Evolutionary conservation across 1,139 yeast genomes (phyloP), one percentile per base, ranked within the genome.

Genomic region (Suhomyces atakaporum): DNA sequence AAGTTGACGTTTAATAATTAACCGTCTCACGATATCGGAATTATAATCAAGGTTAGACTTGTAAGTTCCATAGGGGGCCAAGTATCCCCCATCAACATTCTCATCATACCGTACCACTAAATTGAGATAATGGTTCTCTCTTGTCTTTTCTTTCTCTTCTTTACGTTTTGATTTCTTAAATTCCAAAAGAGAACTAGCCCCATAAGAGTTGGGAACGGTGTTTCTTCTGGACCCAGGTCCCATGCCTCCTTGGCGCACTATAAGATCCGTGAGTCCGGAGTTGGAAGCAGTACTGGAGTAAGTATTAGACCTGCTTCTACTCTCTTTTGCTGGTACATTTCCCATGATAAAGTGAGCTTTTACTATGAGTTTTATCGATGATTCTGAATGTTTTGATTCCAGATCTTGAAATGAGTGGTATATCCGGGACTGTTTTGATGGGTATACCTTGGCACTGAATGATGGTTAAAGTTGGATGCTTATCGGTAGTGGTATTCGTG

Each of bases 41-140:
- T 83, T 77, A 62, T 79, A 92, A 56, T 86, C 96, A 43, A 86
- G 72, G 38, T 84, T 79, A 41, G 83, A 71, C 47, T 75, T 77
- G 60, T 90, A 90, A 21, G 88, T 86, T 2, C 96, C 97, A 60
- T 75, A 87, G 0, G 97, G 96, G 1, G 95, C 96, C 45, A 84
- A 60, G 51, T 62, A 84, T 0, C 92, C 94, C 10, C 94, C 94
- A 59, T 84, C 92, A 9, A 84, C 88, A 39, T 65, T 74, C 50
- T 83, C 88, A 25, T 68, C 68, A 49, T 58, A 73, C 43, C 73
- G 67, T 2, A 83, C 87, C 23, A 84, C 63, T 39, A 84, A 62
- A 25, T 79, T 73, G 45, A 62, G 51, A 37, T 75, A 77, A 51
- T 81, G 86, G 16, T 63, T 62, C 44, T 79, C 84, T 40, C 74